Percentiles rank a stretch among this genome's conserved stretches.
These are phyloP conservation scores for Cadophora malorum DNA, from an alignment of 2,329 filamentous ascomycete species.

Conservation along the genomic window DNA sequence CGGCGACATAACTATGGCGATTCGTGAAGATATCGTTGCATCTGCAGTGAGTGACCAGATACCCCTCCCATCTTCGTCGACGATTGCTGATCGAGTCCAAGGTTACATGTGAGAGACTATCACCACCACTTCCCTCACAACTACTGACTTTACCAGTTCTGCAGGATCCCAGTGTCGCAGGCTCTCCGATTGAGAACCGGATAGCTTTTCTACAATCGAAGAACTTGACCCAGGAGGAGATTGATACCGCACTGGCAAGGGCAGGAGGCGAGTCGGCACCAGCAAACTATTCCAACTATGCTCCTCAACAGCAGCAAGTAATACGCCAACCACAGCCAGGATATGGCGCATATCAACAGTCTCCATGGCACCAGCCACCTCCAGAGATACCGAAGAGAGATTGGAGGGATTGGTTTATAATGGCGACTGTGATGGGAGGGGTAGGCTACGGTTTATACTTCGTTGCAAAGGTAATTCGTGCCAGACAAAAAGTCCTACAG, in stretches of 20 bases:
- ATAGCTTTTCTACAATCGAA: constrained; percentile 94
- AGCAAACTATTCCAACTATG: constrained; percentile 51
- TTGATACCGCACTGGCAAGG: constrained; percentile 82
- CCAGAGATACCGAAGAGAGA: constrained; percentile 77
- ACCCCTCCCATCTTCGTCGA: constrained; percentile 19
- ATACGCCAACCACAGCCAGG: constrained; percentile 48
- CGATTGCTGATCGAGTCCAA: constrained; percentile 39
- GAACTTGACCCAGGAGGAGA: constrained; percentile 95
- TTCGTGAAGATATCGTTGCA: constrained; percentile 90
- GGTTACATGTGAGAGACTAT: constrained; percentile 45
- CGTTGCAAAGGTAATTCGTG: constrained; percentile 75
- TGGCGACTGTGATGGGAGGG: constrained; percentile 93
- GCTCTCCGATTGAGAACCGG: constrained; percentile 89
- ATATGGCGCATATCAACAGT: constrained; percentile 56
- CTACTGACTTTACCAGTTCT: constrained; percentile 66
- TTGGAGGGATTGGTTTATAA: constrained; percentile 99
- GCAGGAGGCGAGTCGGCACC: constrained; percentile 65
- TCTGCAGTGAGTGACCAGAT: constrained; percentile 69
- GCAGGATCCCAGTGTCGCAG: constrained; percentile 89
- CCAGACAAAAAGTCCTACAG: not conserved
- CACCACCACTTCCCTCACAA: not conserved
- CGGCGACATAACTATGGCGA: constrained; percentile 63
- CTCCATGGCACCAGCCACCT: constrained; percentile 63
- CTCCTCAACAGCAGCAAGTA: constrained; percentile 51
- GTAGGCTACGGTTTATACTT: constrained; percentile 89